Percentiles rank a stretch among this genome's conserved stretches.
Conservation (phyloP, 192 early-diverging fungal species). For the Backusella circina region DNA sequence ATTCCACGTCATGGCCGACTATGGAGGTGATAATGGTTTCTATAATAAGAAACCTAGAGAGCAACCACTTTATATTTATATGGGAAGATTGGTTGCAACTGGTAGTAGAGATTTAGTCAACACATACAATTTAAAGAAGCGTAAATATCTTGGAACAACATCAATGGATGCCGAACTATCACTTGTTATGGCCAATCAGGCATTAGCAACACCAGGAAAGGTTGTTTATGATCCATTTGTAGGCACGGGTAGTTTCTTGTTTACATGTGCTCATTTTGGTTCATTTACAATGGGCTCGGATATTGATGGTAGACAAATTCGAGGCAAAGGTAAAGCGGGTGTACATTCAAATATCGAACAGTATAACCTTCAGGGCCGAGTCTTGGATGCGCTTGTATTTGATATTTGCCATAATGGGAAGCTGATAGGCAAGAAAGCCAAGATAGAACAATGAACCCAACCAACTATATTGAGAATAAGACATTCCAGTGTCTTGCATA, state of each 20-base stretch:
- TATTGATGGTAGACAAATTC: constrained; percentile 97
- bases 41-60: neutral
- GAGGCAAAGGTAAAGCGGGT: constrained; percentile 69
- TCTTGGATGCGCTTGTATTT: constrained; percentile 81
- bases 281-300: constrained; percentile 89
- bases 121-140: constrained; percentile 93
- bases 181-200: constrained; percentile 95
- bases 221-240: constrained; percentile 96
- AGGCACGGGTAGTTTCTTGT: constrained; percentile 90
- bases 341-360: constrained; percentile 82
- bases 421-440: constrained; percentile 13
- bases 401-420: constrained; percentile 75
- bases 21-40: constrained; percentile 47
- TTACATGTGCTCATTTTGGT: constrained; percentile 94
- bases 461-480: constrained; percentile 1
- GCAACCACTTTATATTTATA: constrained; percentile 46
- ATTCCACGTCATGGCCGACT: constrained; percentile 79
- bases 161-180: constrained; percentile 99
- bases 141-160: constrained; percentile 93
- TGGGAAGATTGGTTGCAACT: constrained; percentile 66
- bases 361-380: constrained; percentile 67
- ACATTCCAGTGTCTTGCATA: constrained; percentile 3
- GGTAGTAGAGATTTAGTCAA: constrained; percentile 72
- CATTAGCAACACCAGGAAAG: constrained; percentile 65
- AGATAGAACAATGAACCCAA: constrained; percentile 22